Conservation (phyloP, 148 eudicot species). For the Amaranthus hypochondriacus region DNA sequence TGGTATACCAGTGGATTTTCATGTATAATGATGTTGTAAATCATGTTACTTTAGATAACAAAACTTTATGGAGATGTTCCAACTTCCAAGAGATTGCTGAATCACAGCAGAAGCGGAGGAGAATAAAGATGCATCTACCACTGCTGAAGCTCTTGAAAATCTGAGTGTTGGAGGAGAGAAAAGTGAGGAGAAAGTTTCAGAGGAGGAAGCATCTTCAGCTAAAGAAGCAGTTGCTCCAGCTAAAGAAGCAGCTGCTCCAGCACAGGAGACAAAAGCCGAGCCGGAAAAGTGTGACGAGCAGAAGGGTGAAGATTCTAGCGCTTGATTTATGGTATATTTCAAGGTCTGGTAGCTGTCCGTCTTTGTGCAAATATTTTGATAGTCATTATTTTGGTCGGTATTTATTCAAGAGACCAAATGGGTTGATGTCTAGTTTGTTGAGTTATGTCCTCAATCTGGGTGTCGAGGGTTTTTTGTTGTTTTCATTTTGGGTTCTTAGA, state of each 20-base stretch:
- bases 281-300: conserved; percentile 30
- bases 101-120: conserved; percentile 57
- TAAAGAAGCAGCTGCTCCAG: no score
- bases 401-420: conserved; percentile 12
- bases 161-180: conserved; percentile 53
- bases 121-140: conserved; percentile 46
- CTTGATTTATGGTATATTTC: conserved; percentile 20
- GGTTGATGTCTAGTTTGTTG: background rate
- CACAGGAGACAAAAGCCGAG: conserved; percentile 28
- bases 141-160: conserved; percentile 67
- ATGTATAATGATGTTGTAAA: background rate
- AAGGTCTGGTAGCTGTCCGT: conserved; percentile 14
- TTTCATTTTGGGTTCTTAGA: conserved; percentile 10
- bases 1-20: no score
- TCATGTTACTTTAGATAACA: conserved; percentile 48
- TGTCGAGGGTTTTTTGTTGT: conserved; percentile 14
- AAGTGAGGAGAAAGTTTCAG: conserved; percentile 31
- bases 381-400: conserved; percentile 8
- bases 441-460: conserved; percentile 10
- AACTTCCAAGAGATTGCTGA: conserved; percentile 57
- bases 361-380: conserved; percentile 8
- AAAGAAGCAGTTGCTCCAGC: conserved; percentile 16
- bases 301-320: conserved; percentile 32
- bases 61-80: conserved; percentile 62
- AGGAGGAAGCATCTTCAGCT: conserved; percentile 16